Base-by-base conservation (phyloP, 2,329 filamentous ascomycete genomes). In the Leptographium radiaticola region DNA sequence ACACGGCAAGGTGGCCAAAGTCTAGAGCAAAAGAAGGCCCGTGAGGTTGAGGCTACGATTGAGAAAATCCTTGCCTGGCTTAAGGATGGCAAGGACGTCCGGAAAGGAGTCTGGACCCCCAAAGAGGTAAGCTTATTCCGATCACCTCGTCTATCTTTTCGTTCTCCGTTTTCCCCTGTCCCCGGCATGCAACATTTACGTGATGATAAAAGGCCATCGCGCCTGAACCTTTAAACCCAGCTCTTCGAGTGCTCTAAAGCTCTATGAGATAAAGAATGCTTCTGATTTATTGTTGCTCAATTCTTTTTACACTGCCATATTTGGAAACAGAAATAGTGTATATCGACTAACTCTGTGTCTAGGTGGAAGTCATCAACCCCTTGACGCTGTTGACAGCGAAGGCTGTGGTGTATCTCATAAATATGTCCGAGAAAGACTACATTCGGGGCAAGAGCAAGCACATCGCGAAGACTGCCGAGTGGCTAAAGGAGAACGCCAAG, bases 371-470 rank as follows among this genome's bases (percentile, higher is more conserved):
- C 62, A 97, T 98, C 74, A 98, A 98, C 76, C 88, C 90, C 64
- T 81, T 98, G 31, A 87, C 95, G 74, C 84, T 98, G 56, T 81
- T 98, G 56, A 89, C 89, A 40, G 93, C 94, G 60, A 98, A 98
- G 75, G 91, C 93, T 4, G 90, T 96, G 55, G 91, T 98, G 61
- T 97, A 89, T 75, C 79, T 98, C 45, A 87, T 97, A 74, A 98
- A 98, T 75, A 75, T 98, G 58, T 95, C 89, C 59, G 94, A 98
- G 75, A 90, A 83, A 71, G 93, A 98, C 71, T 98, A 90, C 70
- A 84, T 96, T 66, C 86, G 93, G 65, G 93, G 97, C 76, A 98
- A 97, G 86, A 98, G 98, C 81, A 98, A 98, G 83, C 83, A 98
- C 73, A 81, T 98, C 54, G 81, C 87, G 61, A 93, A 91, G 75